phyloP scores from a whole-genome alignment of 306 rosid genomes.

The Corylus avellana region DNA sequence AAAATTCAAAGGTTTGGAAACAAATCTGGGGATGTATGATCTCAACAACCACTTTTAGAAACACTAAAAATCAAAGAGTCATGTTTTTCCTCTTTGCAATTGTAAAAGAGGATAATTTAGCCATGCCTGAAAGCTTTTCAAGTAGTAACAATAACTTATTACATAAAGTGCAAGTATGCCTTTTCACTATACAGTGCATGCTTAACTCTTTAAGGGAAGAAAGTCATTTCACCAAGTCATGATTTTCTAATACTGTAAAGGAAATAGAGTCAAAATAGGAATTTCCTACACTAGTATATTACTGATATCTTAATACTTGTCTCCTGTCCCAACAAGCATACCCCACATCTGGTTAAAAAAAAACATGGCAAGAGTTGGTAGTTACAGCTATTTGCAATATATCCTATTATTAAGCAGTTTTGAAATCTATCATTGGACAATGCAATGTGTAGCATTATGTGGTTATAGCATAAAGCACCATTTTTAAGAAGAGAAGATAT shows the following conservation, averaged over 20 bases:
- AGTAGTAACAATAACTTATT: too few species aligned
- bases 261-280: not conserved
- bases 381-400: not conserved
- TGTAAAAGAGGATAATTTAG: too few species aligned
- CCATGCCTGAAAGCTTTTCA: too few species aligned
- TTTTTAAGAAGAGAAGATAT: constrained; percentile 20
- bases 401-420: constrained; percentile 5
- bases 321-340: not conserved
- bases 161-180: not conserved
- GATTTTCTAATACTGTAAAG: too few species aligned
- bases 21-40: not conserved
- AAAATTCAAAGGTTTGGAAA: too few species aligned
- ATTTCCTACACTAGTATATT: not conserved
- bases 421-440: too few species aligned
- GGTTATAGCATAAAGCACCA: constrained; percentile 10
- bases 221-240: not conserved
- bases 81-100: too few species aligned
- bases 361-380: constrained; percentile 4
- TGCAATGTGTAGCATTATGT: constrained; percentile 10
- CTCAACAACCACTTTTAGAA: too few species aligned
- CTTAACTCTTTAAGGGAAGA: not conserved
- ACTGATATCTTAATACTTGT: too few species aligned
- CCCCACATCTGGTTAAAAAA: not conserved
- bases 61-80: too few species aligned
- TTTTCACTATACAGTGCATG: not conserved